Base-by-base conservation (phyloP, 2,329 filamentous ascomycete species). In the Hypoxylon sp. region DNA sequence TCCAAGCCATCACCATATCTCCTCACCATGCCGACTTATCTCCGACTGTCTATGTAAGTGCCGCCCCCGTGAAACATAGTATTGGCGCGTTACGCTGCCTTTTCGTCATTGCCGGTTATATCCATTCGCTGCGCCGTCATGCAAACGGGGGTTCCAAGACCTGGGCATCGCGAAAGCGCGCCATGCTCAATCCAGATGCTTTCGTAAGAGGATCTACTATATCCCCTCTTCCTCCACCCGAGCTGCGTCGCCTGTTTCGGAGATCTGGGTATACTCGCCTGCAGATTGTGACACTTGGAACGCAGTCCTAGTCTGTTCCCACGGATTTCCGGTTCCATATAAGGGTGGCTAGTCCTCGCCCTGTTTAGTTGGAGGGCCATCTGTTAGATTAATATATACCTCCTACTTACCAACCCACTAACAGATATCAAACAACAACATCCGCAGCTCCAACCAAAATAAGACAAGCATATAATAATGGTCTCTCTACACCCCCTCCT, bases 401-500 rank as follows among this genome's bases (percentile, higher is more conserved):
- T 37, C 47, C 19, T 9, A n/a, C n/a, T 5, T 51, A 14, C 22
- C 33, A 53, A 22, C 31, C 17, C n/a, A 14, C 35, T 33, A 22
- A 48, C 44, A 44, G n/a, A 19, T 10, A 44, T 44, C 4, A 22
- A 44, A 44, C 39, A 44, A n/a, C 17, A 9, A 19, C 39, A 1
- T 10, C 17, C 17, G 10, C 17, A 22, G 17, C 39, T 44, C 31
- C 4, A 51, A 33, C 13, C 35, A 31, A 46, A 11, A 17, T 4
- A 63, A 66, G 3, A 42, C 26, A 53, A 53, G 14, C 3, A 59
- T 37, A 35, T 51, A 55, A 69, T 1, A 14, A 71, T 71, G 69
- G 63, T 39, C 17, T 85, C 84, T 19, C 82, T 92, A 17, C 90
- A 92, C 79, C 90, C 90, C 47, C 77, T 85, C 55, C 81, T 92